Conservation (phyloP, 2,329 filamentous ascomycete genomes). For the Xenoacremonium recifei region DNA sequence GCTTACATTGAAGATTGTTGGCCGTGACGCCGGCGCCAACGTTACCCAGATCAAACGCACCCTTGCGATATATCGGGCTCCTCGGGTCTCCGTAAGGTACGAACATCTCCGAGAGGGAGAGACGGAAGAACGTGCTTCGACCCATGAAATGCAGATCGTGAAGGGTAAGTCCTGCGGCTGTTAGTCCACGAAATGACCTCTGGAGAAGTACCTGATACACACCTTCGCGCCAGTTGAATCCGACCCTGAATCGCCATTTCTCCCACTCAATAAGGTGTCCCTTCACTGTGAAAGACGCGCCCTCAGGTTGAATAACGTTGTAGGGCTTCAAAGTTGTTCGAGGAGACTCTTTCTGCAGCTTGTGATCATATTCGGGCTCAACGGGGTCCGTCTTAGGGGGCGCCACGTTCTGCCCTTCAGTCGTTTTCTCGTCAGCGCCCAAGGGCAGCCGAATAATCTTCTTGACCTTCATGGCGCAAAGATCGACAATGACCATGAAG, state of each 20-base stretch:
- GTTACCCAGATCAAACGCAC: constrained; percentile 68
- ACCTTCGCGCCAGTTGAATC: constrained; percentile 67
- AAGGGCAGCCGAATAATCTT: constrained; percentile 34
- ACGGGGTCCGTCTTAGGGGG: constrained; percentile 7
- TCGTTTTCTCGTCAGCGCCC: constrained; percentile 33
- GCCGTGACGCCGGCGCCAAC: constrained; percentile 62
- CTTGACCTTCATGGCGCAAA: constrained; percentile 11
- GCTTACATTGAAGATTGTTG: constrained; percentile 54
- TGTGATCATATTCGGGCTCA: constrained; percentile 34
- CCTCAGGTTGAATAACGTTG: constrained; percentile 29
- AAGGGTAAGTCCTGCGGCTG: constrained; percentile 40
- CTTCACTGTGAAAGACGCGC: constrained; percentile 37
- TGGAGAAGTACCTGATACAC: constrained; percentile 31
- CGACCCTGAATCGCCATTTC: constrained; percentile 65
- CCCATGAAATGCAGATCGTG: constrained; percentile 65
- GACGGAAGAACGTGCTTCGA: constrained; percentile 61
- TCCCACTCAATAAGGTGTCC: constrained; percentile 53
- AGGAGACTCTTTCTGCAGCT: constrained; percentile 38
- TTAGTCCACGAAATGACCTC: too few species aligned
- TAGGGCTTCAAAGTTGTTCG: constrained; percentile 29
- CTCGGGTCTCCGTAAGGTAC: constrained; percentile 65
- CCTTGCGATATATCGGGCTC: constrained; percentile 61
- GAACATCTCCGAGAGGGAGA: constrained; percentile 66
- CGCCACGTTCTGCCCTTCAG: constrained; percentile 24
- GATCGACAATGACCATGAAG: constrained; percentile 5